Percentiles rank a stretch among this genome's conserved stretches.
These are phyloP conservation scores for Plectosphaerella sp. DNA, from an alignment of 2,329 filamentous ascomycete species.

Conservation along the genomic window DNA sequence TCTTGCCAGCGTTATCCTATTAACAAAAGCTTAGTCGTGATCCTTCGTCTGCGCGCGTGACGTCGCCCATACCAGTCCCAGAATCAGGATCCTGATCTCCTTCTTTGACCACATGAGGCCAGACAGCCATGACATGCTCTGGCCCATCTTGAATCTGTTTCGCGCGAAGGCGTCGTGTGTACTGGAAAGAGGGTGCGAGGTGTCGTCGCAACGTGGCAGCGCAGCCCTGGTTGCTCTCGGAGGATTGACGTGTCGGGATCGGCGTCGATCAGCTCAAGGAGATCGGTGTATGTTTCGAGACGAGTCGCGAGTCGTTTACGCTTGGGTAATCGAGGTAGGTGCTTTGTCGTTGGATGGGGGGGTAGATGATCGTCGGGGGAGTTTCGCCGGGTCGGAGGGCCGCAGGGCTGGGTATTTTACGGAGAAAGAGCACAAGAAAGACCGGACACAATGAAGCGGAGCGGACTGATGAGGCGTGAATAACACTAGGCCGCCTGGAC, in stretches of 20 bases:
- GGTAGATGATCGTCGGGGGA: no score
- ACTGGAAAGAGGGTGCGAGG: background rate
- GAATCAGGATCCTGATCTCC: conserved; percentile 93
- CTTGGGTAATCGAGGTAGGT: no score
- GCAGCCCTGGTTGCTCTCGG: background rate
- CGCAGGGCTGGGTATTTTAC: no score
- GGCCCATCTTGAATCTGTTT: conserved; percentile 48
- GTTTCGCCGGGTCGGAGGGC: no score
- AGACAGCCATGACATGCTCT: conserved; percentile 65
- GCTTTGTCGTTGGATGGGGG: no score
- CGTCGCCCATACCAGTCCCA: conserved; percentile 69
- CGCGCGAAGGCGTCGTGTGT: background rate
- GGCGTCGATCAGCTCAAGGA: conserved; percentile 2
- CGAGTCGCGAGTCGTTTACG: background rate
- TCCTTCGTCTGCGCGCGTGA: conserved; percentile 5
- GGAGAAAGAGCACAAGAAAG: no score
- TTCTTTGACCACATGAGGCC: conserved; percentile 85
- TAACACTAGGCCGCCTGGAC: no score
- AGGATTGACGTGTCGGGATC: conserved; percentile 1
- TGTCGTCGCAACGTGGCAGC: background rate
- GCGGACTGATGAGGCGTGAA: no score
- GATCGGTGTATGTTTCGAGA: background rate
- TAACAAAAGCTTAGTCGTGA: conserved; percentile 2
- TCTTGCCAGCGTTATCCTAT: conserved; percentile 97
- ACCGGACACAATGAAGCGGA: no score